Evolutionary conservation across 2,329 filamentous ascomycete genomes (phyloP), one percentile per base, ranked within the genome.

Genomic region (Neonectria faginata): DNA sequence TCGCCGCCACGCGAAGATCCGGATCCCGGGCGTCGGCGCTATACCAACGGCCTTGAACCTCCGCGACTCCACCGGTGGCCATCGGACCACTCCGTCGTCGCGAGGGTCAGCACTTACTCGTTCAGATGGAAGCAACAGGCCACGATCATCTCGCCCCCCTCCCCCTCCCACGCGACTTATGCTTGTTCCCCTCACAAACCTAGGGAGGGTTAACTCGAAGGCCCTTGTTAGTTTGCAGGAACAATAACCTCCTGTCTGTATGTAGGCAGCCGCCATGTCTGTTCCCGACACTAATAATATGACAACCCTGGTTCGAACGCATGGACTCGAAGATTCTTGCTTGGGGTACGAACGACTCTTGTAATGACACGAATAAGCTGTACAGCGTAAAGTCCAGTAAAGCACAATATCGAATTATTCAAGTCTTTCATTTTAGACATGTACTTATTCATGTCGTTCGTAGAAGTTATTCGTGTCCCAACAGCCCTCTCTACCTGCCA

Each of bases 41-140:
- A 22, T 41, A n/a, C 45, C n/a, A 29, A 57, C 61, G 56, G 61
- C 52, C 31, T 64, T 64, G 11, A 27, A 36, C 56, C 56, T 64
- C 61, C 61, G 61, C 36, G 22, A 39, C 57, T 47, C 57, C 57
- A 20, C 42, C 47, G 9, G 39, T 9, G 10, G 31, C 12, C n/a
- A 58, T 59, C 47, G 47, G 47, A 58, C 56, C 57, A 54, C 39
- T 39, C 36, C 36, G 36, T n/a, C 36, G 36, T 16, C 18, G 31
- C 39, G 51, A 39, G 20, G 33, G 33, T 27, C 29, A 36, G 42
- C 22, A 18, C 47, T 11, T 16, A 18, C 47, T 11, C 11, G 20
- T 18, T 55, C 8, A 25, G 16, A 25, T n/a, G 33, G 16, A 22
- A 9, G 29, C 53, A 60, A 41, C 39, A 57, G 59, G n/a, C 45